A percentile compares a stretch with the other conserved stretches of the same genome.
Conservation (phyloP, 2,329 filamentous ascomycete species). For the Gaeumannomyces sp. region DNA sequence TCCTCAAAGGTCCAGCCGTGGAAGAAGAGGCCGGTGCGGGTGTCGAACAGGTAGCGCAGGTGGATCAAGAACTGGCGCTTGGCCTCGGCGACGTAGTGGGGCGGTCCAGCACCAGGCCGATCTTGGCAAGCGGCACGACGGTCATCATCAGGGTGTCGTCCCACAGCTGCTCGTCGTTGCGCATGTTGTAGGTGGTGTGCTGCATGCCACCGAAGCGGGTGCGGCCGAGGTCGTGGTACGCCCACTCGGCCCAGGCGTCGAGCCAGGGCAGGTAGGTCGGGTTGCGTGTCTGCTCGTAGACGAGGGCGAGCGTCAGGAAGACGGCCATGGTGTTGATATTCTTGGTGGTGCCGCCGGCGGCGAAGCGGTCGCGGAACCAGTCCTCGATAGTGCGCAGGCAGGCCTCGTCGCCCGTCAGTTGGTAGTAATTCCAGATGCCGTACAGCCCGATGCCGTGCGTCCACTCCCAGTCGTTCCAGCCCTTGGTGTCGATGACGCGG, state of each 20-base stretch:
- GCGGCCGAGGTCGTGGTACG: conserved; percentile 67
- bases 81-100: conserved; percentile 73
- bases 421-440: conserved; percentile 77
- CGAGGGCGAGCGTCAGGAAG: conserved; percentile 66
- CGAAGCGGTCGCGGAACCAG: conserved; percentile 67
- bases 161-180: conserved; percentile 73
- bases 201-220: conserved; percentile 69
- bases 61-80: conserved; percentile 73
- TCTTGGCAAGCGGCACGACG: conserved; percentile 73
- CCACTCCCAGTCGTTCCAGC: conserved; percentile 81
- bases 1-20: conserved; percentile 76
- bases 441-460: conserved; percentile 76
- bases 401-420: conserved; percentile 55
- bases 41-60: conserved; percentile 72
- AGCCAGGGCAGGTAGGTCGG: conserved; percentile 68
- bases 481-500: conserved; percentile 75
- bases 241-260: conserved; percentile 77
- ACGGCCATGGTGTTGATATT: conserved; percentile 84
- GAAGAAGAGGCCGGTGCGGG: conserved; percentile 66
- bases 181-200: conserved; percentile 65
- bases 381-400: conserved; percentile 62
- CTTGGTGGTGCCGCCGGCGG: conserved; percentile 68
- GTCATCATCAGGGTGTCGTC: conserved; percentile 89
- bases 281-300: conserved; percentile 71
- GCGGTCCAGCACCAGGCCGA: conserved; percentile 62